Percentiles rank a stretch among this genome's conserved stretches.
Evolutionary conservation across 192 early-diverging fungal genomes (phyloP).

Genomic region (Neocallimastix lanati): DNA sequence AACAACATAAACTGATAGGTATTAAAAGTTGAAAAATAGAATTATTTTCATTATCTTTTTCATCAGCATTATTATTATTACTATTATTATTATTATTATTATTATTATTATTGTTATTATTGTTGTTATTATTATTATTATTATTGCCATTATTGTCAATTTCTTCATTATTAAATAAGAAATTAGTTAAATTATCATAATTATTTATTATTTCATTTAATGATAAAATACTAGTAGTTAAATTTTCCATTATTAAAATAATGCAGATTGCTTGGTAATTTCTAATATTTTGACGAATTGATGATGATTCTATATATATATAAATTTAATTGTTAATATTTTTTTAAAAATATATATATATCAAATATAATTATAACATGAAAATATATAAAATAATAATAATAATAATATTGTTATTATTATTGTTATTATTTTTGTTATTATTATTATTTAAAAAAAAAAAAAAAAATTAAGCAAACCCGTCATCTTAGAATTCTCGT

Average conservation of each 20-base stretch:
- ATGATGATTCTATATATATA: not conserved
- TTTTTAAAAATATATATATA: no score
- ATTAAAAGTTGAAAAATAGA: not conserved
- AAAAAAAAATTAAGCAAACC: not conserved
- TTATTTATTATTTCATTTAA: not conserved
- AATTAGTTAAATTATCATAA: not conserved
- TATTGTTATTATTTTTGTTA: no score
- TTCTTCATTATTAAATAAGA: not conserved
- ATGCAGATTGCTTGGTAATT: not conserved
- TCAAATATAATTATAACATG: no score
- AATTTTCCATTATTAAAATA: not conserved
- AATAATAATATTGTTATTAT: no score
- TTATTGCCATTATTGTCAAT: not conserved
- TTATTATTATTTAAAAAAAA: not conserved
- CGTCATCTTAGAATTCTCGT: not conserved
- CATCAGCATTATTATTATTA: not conserved
- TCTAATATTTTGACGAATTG: not conserved
- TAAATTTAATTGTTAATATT: no score
- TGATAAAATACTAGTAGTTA: not conserved
- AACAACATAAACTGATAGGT: not conserved
- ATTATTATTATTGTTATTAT: not conserved
- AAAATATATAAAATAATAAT: no score
- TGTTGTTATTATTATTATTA: no score
- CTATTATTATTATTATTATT: not conserved
- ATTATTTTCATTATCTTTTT: not conserved